Evolutionary conservation across 305 asterid genomes (phyloP).

Genomic region (Rubia balearica): DNA sequence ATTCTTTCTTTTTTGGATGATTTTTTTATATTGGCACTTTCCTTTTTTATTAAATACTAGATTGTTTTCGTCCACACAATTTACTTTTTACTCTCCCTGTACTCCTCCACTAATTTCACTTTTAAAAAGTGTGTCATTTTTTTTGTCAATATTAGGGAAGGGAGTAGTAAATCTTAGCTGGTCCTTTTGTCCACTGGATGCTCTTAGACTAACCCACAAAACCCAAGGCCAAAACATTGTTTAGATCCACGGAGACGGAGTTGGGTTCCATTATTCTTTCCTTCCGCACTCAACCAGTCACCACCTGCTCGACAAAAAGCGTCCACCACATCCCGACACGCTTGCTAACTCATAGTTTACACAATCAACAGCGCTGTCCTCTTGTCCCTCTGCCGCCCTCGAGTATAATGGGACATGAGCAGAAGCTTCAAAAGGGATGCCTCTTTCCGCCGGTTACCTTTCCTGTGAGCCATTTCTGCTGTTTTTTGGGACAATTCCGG

Average conservation of each 20-base stretch:
- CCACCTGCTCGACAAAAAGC: conserved; percentile 54
- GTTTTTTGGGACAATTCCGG: conserved; percentile 23
- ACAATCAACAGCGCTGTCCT: conserved; percentile 47
- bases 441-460: conserved; percentile 21
- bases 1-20: too few relatives aligned
- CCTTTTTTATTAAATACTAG: too few relatives aligned
- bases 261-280: conserved; percentile 10
- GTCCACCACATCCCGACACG: conserved; percentile 7
- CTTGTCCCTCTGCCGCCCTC: conserved; percentile 45
- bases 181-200: too few relatives aligned
- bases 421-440: conserved; percentile 28
- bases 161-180: too few relatives aligned
- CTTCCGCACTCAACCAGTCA: conserved; percentile 18
- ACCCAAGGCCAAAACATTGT: conserved; percentile 13
- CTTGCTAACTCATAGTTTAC: not conserved
- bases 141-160: too few relatives aligned
- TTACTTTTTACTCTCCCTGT: too few relatives aligned
- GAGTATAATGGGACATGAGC: conserved; percentile 7
- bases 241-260: conserved; percentile 22
- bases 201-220: conserved; percentile 5
- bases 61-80: too few relatives aligned
- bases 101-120: too few relatives aligned
- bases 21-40: too few relatives aligned
- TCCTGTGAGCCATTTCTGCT: conserved; percentile 12
- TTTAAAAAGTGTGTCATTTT: too few relatives aligned